Evolutionary conservation across 176 grass and related monocot genomes (phyloP), one percentile per base, ranked within the genome.

Genomic region (Hsuehochloa calcarea): DNA sequence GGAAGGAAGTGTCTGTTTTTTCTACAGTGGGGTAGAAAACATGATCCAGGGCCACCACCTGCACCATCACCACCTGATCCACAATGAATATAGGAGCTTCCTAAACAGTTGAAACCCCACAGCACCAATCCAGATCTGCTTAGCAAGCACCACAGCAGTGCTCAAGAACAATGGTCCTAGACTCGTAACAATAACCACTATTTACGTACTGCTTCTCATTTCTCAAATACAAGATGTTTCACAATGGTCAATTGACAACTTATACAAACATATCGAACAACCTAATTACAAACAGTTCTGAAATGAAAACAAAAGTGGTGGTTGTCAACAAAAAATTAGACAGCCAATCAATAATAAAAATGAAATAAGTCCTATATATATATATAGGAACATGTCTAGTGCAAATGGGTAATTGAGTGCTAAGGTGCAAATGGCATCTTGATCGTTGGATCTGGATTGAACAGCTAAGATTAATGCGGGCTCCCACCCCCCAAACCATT

Each of bases 151-250:
- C 17, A 64, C 25, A 72, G 44, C 17, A 63, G 64, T 70, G 25
- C 44, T 72, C 40, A 77, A 76, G 50, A 82, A 80, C 72, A 77
- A 62, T 65, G 26, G 51, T 72, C n/a, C 25, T 79, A 74, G 64
- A 77, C 52, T 41, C 4, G 46, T 19, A 85, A 74, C 8, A 45
- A 86, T 13, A 80, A 50, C 12, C 22, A 22, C 19, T 40, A 40
- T 67, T 61, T 65, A 65, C 73, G 37, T 27, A 72, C 6, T 71
- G 35, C 19, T 56, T 77, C n/a, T n/a, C 68, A 74, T 80, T 25
- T 58, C 25, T 56, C 46, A 11, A 38, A 54, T 61, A 52, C 23
- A 80, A 12, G 16, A 80, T 80, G 14, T 43, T 58, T 68, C 27
- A 70, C 45, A 51, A 29, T 62, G 72, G 40, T 34, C 23, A 72